Percentiles rank a stretch among this genome's conserved stretches.
phyloP scores from a whole-genome alignment of 1,284 basidiomycete species.

The Ceratobasidium sp. region DNA sequence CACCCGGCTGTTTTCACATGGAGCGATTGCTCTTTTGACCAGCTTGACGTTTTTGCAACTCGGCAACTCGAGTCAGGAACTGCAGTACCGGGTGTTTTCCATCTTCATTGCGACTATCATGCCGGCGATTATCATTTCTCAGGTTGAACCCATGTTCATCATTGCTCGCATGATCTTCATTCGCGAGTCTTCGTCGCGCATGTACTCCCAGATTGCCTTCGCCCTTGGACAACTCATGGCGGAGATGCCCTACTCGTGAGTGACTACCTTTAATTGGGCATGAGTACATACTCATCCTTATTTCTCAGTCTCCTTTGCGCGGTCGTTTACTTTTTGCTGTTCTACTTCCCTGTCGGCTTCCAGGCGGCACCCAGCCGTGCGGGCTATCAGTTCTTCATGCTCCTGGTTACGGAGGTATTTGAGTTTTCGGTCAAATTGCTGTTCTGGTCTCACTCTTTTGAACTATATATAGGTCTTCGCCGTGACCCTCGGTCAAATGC shows the following conservation, averaged over 20 bases:
- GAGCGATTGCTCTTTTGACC: slow-evolving; percentile 82
- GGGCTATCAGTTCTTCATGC: slow-evolving; percentile 80
- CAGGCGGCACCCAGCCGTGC: slow-evolving; percentile 73
- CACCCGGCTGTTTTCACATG: slow-evolving; percentile 83
- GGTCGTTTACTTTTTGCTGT: slow-evolving; percentile 79
- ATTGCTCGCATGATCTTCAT: slow-evolving; percentile 79
- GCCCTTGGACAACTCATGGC: slow-evolving; percentile 85
- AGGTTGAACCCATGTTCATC: slow-evolving; percentile 90
- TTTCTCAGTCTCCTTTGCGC: slow-evolving; percentile 69
- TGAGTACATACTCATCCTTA: too few relatives aligned
- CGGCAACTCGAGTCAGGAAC: slow-evolving; percentile 72
- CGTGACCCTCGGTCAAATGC: slow-evolving; percentile 56
- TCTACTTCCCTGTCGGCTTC: slow-evolving; percentile 74
- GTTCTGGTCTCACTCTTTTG: too few relatives aligned
- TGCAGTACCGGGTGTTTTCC: slow-evolving; percentile 89
- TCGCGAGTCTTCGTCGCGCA: slow-evolving; percentile 76
- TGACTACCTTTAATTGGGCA: background rate
- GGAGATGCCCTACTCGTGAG: slow-evolving; percentile 80
- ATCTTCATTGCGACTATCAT: slow-evolving; percentile 73
- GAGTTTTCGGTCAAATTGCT: background rate
- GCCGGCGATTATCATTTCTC: slow-evolving; percentile 82
- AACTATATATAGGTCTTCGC: slow-evolving; percentile 17
- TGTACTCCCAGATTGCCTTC: slow-evolving; percentile 85
- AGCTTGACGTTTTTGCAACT: slow-evolving; percentile 89
- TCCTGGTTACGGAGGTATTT: slow-evolving; percentile 64